Evolutionary conservation across 768 basidiomycete genomes (phyloP).

Genomic region (Dictyophora rubrovolvata): DNA sequence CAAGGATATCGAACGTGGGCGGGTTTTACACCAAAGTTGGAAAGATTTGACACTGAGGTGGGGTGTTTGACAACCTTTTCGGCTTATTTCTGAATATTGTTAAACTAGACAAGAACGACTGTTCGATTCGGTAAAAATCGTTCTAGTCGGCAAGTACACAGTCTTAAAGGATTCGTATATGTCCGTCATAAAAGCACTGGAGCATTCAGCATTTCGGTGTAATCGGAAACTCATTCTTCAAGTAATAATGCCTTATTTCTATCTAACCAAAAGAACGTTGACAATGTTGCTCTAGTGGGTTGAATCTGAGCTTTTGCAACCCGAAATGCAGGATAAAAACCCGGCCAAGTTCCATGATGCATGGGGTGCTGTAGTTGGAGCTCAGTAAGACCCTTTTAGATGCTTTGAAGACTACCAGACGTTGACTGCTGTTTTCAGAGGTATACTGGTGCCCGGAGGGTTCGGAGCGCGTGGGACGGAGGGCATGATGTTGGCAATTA

Average conservation of each 20-base stretch:
- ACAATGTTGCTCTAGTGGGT: constrained; percentile 62
- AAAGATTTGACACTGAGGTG: constrained; percentile 74
- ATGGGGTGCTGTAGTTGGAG: constrained; percentile 85
- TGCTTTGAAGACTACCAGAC: not conserved
- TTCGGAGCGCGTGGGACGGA: constrained; percentile 91
- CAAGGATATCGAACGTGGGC: constrained; percentile 51
- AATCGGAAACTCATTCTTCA: constrained; percentile 74
- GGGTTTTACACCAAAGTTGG: constrained; percentile 65
- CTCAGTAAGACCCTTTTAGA: constrained; percentile 44
- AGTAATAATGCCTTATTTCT: constrained; percentile 32
- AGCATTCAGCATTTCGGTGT: constrained; percentile 93
- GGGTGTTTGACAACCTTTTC: constrained; percentile 16
- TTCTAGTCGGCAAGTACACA: constrained; percentile 95
- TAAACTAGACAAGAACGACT: constrained; percentile 76
- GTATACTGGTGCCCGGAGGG: constrained; percentile 94
- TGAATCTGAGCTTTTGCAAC: constrained; percentile 85
- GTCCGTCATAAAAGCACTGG: constrained; percentile 92
- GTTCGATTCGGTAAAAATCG: constrained; percentile 82
- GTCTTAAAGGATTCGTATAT: constrained; percentile 96
- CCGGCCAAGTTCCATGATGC: constrained; percentile 93
- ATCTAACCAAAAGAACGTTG: not conserved
- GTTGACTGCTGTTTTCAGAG: constrained; percentile 35
- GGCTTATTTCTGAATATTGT: constrained; percentile 6
- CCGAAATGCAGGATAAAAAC: constrained; percentile 62
- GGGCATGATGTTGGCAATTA: constrained; percentile 97